These are phyloP conservation scores for Cystoisospora suis DNA, from an alignment of 169 alveolate species.

Conservation along the genomic window DNA sequence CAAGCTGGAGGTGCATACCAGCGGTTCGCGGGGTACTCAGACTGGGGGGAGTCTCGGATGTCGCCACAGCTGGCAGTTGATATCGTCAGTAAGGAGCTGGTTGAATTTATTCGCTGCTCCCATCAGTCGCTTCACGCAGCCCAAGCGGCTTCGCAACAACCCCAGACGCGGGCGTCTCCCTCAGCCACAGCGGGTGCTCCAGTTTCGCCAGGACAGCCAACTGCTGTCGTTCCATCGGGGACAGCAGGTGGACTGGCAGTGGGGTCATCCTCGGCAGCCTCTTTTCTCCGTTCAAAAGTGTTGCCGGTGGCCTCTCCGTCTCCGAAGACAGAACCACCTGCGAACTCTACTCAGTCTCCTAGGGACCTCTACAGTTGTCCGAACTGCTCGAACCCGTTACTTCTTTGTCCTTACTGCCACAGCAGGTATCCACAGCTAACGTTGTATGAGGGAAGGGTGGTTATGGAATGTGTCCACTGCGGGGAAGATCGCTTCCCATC, in stretches of 20 bases:
- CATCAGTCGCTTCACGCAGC: slow-evolving; percentile 14
- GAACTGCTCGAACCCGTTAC: slow-evolving; percentile 39
- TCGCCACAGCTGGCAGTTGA: slow-evolving; percentile 21
- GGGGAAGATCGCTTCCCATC: slow-evolving; percentile 64
- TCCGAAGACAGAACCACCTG: background rate
- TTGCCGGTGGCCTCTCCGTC: background rate
- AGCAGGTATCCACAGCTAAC: slow-evolving; percentile 72
- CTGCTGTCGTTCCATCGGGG: background rate
- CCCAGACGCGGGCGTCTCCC: background rate
- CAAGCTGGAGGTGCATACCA: background rate
- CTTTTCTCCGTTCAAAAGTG: background rate
- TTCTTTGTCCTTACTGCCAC: slow-evolving; percentile 82
- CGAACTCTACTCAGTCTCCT: background rate
- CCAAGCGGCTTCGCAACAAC: background rate
- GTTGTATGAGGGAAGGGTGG: slow-evolving; percentile 71
- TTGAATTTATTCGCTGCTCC: slow-evolving; percentile 10
- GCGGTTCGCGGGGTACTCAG: background rate
- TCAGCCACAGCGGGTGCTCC: background rate
- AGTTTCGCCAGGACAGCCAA: background rate
- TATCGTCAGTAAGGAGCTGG: background rate
- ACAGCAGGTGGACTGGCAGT: background rate
- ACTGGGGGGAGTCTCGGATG: slow-evolving; percentile 20
- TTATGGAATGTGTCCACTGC: slow-evolving; percentile 76
- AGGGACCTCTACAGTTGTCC: slow-evolving; percentile 43
- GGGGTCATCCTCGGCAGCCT: background rate